Conservation (phyloP, 208 protist species). For the Acanthamoeba triangularis region DNA sequence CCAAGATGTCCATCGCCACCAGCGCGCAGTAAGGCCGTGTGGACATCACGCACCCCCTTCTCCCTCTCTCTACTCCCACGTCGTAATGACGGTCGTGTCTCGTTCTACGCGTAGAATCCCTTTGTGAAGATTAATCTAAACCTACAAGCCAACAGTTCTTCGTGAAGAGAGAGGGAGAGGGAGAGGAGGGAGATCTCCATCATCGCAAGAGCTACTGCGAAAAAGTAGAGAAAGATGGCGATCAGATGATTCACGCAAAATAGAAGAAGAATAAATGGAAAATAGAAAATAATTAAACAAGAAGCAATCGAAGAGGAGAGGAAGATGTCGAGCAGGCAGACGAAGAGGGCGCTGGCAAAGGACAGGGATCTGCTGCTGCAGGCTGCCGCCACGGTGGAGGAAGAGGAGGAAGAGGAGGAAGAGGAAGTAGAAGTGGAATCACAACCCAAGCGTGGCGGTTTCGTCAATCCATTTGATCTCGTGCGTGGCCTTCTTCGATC, state of each 20-base stretch:
- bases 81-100: too few relatives aligned
- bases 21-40: not conserved
- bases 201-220: not conserved
- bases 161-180: too few relatives aligned
- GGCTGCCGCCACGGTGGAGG: not conserved
- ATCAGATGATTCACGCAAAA: not conserved
- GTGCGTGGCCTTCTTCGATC: not conserved
- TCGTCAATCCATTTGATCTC: conserved; percentile 70
- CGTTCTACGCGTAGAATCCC: too few relatives aligned
- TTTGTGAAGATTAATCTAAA: too few relatives aligned
- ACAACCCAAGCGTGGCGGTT: not conserved
- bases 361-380: conserved; percentile 16
- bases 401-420: conserved; percentile 12
- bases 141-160: too few relatives aligned
- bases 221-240: not conserved
- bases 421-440: not conserved
- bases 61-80: not conserved
- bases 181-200: not conserved
- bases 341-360: conserved; percentile 28
- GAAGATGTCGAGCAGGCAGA: conserved; percentile 59
- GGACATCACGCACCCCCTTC: not conserved
- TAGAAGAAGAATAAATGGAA: not conserved
- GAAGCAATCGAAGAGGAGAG: not conserved
- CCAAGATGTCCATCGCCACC: conserved; percentile 41
- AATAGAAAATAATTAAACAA: not conserved